Base-by-base conservation (phyloP, 2,329 filamentous ascomycete species). In the Coleophoma cylindrospora region DNA sequence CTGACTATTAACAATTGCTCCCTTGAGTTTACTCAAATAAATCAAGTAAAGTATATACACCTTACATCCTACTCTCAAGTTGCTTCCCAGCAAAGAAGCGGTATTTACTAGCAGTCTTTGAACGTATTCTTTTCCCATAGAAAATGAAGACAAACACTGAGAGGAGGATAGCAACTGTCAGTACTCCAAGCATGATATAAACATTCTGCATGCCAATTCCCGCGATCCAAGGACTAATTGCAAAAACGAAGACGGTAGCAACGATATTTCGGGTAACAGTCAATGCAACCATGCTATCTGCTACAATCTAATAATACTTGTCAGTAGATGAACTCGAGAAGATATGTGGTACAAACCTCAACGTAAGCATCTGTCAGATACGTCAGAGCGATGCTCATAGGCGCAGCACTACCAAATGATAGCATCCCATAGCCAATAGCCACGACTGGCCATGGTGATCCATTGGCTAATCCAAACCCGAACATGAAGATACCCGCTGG, bases 211-310 rank as follows among this genome's bases (percentile, higher is more conserved):
- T 65, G 69, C 54, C 54, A 14, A 56, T 22, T 4, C 13, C 43
- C 8, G 22, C 32, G 21, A 50, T 36, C 51, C 74, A 76, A 1
- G 70, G 68, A 0, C 66, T 62, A 22, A 75, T 61, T 0, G 68
- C 69, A 53, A 77, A 76, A 14, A 76, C 67, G 40, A 76, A 68
- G 14, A 68, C 63, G 2, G 70, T 73, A 15, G 66, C 64, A 38
- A 76, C 65, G 3, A 64, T 49, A 45, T 77, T 77, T 0, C 74
- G 68, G 14, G 71, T 58, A 49, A 76, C 70, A 0, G 71, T 70
- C 2, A 77, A 61, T 0, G 62, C 69, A 4, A 75, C 71, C 7
- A 77, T 59, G 0, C 72, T 67, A 49, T 77, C 73, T 3, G 68
- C 73, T 37, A 77, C 65, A 34, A 77, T 72, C 65, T 76, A 53